Conservation (phyloP, 2,329 filamentous ascomycete species). For the Cercospora sesami region DNA sequence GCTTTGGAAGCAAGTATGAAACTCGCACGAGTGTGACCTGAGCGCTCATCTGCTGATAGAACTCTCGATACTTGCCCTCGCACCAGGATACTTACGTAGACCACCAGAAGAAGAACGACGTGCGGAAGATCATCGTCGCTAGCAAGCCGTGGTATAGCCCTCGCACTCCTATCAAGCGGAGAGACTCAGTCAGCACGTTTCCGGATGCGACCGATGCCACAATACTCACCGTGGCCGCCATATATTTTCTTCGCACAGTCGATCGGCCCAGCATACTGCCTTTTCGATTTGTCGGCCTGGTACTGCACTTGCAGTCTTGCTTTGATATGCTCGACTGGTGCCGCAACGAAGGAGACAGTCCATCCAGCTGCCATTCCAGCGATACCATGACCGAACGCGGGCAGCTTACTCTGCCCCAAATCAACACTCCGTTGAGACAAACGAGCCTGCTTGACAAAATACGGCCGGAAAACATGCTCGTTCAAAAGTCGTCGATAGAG, state of each 20-base stretch:
- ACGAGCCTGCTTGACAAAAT: slow-evolving; percentile 20
- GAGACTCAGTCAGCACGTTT: background rate
- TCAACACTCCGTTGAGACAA: slow-evolving; percentile 31
- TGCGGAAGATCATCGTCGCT: slow-evolving; percentile 83
- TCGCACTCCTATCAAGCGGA: slow-evolving; percentile 50
- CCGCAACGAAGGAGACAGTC: slow-evolving; percentile 90
- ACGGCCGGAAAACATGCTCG: slow-evolving; percentile 71
- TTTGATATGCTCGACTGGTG: slow-evolving; percentile 93
- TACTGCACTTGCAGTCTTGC: slow-evolving; percentile 94
- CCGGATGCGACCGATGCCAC: background rate
- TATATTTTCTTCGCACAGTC: slow-evolving; percentile 74
- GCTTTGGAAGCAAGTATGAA: background rate
- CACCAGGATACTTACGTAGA: slow-evolving; percentile 51
- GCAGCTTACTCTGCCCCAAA: slow-evolving; percentile 55
- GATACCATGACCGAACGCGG: slow-evolving; percentile 77
- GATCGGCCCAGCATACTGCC: slow-evolving; percentile 81
- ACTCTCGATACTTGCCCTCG: background rate
- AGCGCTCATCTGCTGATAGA: background rate
- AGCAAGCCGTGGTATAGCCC: slow-evolving; percentile 84
- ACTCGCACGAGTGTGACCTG: background rate
- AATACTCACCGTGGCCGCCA: slow-evolving; percentile 55
- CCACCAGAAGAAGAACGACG: slow-evolving; percentile 99
- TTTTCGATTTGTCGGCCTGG: slow-evolving; percentile 70
- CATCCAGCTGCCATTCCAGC: slow-evolving; percentile 84
- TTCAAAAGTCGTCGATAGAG: slow-evolving; percentile 83